phyloP scores from a whole-genome alignment of 2,329 filamentous ascomycete genomes.

The Aureobasidium leucospermi region DNA sequence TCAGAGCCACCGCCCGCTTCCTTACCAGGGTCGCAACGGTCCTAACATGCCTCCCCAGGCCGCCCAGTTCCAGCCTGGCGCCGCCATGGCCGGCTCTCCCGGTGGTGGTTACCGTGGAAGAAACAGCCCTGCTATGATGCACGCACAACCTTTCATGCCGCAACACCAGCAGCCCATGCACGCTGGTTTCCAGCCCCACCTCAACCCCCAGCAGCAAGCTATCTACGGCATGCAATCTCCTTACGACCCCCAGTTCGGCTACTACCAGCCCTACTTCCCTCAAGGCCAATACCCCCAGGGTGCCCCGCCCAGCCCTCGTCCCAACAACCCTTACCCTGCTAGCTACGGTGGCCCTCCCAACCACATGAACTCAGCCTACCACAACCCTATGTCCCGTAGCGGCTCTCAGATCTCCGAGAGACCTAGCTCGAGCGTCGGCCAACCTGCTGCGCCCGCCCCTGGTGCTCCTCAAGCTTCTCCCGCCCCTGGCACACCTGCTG shows the following conservation, averaged over 20 bases:
- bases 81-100: conserved; percentile 29
- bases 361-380: conserved; percentile 48
- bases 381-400: conserved; percentile 73
- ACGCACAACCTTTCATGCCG: conserved; percentile 59
- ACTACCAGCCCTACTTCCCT: conserved; percentile 40
- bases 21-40: conserved; percentile 44
- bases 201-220: conserved; percentile 54
- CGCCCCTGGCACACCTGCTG: conserved; percentile 50
- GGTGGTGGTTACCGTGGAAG: conserved; percentile 38
- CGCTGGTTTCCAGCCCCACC: conserved; percentile 51
- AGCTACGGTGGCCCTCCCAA: conserved; percentile 41
- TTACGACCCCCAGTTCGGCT: conserved; percentile 40
- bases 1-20: conserved; percentile 44
- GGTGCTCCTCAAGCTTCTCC: conserved; percentile 43
- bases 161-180: conserved; percentile 52
- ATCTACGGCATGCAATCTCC: conserved; percentile 48
- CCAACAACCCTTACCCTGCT: conserved; percentile 34
- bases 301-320: conserved; percentile 39
- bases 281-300: conserved; percentile 43
- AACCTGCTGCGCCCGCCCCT: conserved; percentile 19
- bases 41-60: conserved; percentile 46
- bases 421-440: conserved; percentile 51
- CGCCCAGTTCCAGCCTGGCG: conserved; percentile 23
- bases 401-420: conserved; percentile 68
- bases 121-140: conserved; percentile 50